These are phyloP conservation scores for Gnomoniopsis smithogilvyi DNA, from an alignment of 2,329 filamentous ascomycete species.

Conservation along the genomic window DNA sequence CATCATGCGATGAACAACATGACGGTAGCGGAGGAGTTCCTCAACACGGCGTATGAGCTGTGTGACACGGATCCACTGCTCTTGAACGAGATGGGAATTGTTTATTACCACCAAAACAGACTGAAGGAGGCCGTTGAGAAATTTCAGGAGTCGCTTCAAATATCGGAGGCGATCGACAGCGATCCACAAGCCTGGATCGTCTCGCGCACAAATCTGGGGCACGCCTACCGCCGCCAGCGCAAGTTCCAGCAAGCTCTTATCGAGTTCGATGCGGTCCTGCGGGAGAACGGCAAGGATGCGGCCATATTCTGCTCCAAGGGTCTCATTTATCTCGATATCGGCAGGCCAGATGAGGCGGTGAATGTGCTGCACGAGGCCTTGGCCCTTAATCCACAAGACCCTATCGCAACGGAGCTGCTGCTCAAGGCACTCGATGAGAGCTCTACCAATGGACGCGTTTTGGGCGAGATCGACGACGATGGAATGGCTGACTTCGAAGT, in stretches of 20 bases:
- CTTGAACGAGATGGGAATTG: slow-evolving; percentile 92
- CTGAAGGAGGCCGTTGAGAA: slow-evolving; percentile 71
- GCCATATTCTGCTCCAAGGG: slow-evolving; percentile 80
- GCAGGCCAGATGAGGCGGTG: slow-evolving; percentile 72
- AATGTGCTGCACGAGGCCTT: slow-evolving; percentile 81
- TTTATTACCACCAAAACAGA: slow-evolving; percentile 89
- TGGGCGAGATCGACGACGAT: slow-evolving; percentile 16
- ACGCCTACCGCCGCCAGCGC: slow-evolving; percentile 74
- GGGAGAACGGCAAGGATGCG: slow-evolving; percentile 76
- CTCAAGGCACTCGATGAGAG: slow-evolving; percentile 68
- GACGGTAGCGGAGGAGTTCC: slow-evolving; percentile 87
- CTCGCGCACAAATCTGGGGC: slow-evolving; percentile 83
- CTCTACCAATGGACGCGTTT: slow-evolving; percentile 29
- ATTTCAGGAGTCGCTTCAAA: slow-evolving; percentile 72
- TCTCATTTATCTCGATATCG: slow-evolving; percentile 76
- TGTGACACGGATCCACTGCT: slow-evolving; percentile 85
- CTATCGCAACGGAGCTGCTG: slow-evolving; percentile 75
- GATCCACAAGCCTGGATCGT: slow-evolving; percentile 80
- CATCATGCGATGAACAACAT: slow-evolving; percentile 96
- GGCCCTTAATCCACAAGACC: slow-evolving; percentile 74
- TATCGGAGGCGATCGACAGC: slow-evolving; percentile 77
- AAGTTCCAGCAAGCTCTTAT: slow-evolving; percentile 68
- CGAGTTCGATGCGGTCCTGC: slow-evolving; percentile 83
- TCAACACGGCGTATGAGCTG: slow-evolving; percentile 80
- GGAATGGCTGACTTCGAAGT: slow-evolving; percentile 48